Percentiles rank a stretch among this genome's conserved stretches.
These are phyloP conservation scores for Trichoderma semiorbis DNA, from an alignment of 2,329 filamentous ascomycete species.

Conservation along the genomic window DNA sequence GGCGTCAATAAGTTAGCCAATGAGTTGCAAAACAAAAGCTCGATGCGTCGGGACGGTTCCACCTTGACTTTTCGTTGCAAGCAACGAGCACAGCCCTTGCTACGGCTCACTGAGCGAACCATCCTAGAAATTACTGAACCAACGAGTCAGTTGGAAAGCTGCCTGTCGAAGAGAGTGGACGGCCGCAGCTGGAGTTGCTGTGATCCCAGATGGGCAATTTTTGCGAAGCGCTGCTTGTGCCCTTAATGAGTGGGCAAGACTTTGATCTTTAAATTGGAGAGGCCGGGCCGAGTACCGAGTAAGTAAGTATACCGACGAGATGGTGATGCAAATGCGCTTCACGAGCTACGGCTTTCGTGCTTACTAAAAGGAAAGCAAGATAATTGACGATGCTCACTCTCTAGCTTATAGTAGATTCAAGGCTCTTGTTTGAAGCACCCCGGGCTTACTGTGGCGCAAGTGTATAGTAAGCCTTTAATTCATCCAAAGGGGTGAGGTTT, in stretches of 20 bases:
- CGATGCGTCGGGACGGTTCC: not conserved
- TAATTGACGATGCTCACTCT: not conserved
- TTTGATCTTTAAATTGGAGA: not conserved
- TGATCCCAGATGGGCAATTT: not conserved
- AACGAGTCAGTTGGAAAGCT: not conserved
- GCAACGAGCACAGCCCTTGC: conserved; percentile 7
- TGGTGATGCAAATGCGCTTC: not conserved
- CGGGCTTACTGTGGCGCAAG: not conserved
- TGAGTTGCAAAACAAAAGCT: not conserved
- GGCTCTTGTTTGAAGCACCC: not conserved
- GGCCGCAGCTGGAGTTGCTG: not conserved
- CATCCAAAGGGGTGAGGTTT: not conserved
- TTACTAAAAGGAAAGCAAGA: not conserved
- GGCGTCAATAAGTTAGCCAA: not conserved
- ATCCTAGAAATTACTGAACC: not conserved
- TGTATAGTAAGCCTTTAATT: not conserved
- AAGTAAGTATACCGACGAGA: not conserved
- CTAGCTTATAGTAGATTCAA: not conserved
- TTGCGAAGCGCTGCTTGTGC: not conserved
- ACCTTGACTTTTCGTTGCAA: conserved; percentile 14
- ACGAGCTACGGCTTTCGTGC: not conserved
- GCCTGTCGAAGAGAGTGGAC: not conserved
- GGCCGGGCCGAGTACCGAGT: not conserved
- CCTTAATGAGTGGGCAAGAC: not conserved
- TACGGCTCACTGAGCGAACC: conserved; percentile 6